Base-by-base conservation (phyloP, 257 asterid genomes). In the Mentha longifolia region DNA sequence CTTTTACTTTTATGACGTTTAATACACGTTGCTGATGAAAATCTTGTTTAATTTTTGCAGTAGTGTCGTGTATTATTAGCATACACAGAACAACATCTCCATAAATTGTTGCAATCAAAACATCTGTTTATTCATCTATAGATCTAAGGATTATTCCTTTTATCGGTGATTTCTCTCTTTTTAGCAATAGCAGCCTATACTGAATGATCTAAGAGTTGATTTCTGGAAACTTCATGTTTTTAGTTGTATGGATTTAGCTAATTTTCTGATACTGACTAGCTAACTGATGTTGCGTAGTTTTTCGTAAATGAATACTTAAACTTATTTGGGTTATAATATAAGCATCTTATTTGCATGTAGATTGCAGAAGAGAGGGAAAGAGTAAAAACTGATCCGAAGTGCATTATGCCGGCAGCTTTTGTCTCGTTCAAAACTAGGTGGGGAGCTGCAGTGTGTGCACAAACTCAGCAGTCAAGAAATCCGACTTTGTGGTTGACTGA, bases 381-480 rank as follows among this genome's bases (percentile, higher is more conserved):
- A 81, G 88, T 90, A 43, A 82, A 73, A 67, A 78, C 77, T 62
- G 91, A 80, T 72, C 85, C 86, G 25, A 84, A 80, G 69, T 82
- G 79, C 68, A 84, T 90, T 61, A 84, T 92, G 94, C 96, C 94
- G 6, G 90, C 91, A 6, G 92, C 97, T 65, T 92, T 92, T 82
- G 98, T 92, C 78, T 92, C 98, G 61, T 92, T 92, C 76, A 88
- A 65, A 84, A 86, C 95, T 65, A 85, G 98, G 70, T 92, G 98
- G 97, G 97, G 86, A 55, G 97, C 98, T 65, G 97, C 96, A 68
- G 97, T 90, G 76, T 86, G 95, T 74, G 98, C 98, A 30, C 98
- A 92, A 81, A 92, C 98, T 57, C 90, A 86, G 65, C 97, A 88
- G 79, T 80, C 96, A 17, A 83, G 92, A 84, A 87, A 92, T 62